A percentile compares a stretch with the other conserved stretches of the same genome.
Evolutionary conservation across 768 basidiomycete genomes (phyloP).

Genomic region (Boletus edulis): DNA sequence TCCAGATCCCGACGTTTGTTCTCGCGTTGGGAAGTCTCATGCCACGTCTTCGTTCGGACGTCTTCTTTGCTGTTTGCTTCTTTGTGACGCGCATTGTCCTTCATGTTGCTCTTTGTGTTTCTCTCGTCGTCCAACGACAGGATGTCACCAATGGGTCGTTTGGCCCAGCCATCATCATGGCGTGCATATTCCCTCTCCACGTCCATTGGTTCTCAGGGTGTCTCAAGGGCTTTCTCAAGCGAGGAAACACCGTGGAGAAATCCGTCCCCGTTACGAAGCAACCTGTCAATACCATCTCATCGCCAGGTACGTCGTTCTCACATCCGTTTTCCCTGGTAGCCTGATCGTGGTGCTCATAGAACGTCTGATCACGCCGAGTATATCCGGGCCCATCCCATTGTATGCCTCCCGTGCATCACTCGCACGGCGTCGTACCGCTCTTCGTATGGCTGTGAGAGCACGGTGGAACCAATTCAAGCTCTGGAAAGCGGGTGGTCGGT

Average conservation of each 20-base stretch:
- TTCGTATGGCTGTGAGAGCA: conserved; percentile 26
- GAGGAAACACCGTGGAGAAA: conserved; percentile 14
- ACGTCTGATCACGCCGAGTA: conserved; percentile 12
- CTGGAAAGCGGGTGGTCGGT: conserved; percentile 26
- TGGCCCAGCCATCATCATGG: conserved; percentile 39
- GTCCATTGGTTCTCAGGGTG: conserved; percentile 53
- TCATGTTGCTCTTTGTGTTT: conserved; percentile 38
- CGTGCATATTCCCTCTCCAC: conserved; percentile 47
- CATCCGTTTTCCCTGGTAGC: neutral
- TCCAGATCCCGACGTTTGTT: conserved; percentile 53
- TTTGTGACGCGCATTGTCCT: conserved; percentile 51
- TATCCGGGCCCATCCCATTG: conserved; percentile 1
- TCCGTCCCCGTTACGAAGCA: neutral
- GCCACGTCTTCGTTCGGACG: conserved; percentile 46
- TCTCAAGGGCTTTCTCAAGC: conserved; percentile 44
- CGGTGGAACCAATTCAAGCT: conserved; percentile 30
- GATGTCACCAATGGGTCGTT: conserved; percentile 33
- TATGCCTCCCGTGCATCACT: conserved; percentile 22
- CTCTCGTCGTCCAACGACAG: conserved; percentile 31
- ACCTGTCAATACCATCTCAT: neutral
- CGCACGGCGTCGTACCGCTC: conserved; percentile 25
- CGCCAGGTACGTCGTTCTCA: conserved; percentile 8
- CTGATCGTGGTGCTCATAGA: conserved; percentile 11
- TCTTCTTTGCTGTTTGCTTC: conserved; percentile 47
- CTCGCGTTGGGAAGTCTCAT: conserved; percentile 45